A percentile compares a stretch with the other conserved stretches of the same genome.
Conservation (phyloP, 176 grass and related monocot species). For the Zoysia pacifica region DNA sequence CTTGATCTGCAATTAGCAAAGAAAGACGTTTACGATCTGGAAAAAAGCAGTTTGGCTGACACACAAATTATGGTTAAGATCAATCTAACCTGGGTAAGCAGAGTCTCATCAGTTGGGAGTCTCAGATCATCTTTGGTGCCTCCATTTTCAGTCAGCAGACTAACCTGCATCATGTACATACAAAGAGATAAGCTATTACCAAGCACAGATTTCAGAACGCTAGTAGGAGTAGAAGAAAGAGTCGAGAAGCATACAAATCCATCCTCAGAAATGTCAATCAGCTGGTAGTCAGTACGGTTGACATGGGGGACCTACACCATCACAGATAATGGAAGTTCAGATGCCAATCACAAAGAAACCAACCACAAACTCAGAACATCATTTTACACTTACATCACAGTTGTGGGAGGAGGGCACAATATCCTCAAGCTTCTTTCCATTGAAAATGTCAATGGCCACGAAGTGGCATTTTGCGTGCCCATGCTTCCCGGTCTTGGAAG, state of each 20-base stretch:
- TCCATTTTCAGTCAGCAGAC: constrained; percentile 69
- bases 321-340: constrained; percentile 21
- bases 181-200: not conserved
- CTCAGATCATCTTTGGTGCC: constrained; percentile 67
- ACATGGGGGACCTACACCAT: constrained; percentile 56
- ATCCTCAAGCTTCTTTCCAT: constrained; percentile 73
- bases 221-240: not conserved
- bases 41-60: not conserved
- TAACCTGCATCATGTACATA: constrained; percentile 44
- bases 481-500: constrained; percentile 74
- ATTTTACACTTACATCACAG: constrained; percentile 55
- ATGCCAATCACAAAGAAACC: not conserved
- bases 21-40: not conserved
- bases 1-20: constrained; percentile 42
- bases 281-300: constrained; percentile 71
- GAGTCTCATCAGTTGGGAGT: constrained; percentile 57
- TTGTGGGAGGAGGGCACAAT: constrained; percentile 77
- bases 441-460: constrained; percentile 73
- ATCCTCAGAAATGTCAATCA: constrained; percentile 81
- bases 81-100: constrained; percentile 49
- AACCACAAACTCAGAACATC: not conserved
- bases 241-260: constrained; percentile 53
- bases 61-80: not conserved
- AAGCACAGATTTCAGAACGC: not conserved
- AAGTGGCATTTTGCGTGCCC: constrained; percentile 80